These are phyloP conservation scores for Emergomyces orientalis DNA, from an alignment of 2,329 filamentous ascomycete species.

Conservation along the genomic window DNA sequence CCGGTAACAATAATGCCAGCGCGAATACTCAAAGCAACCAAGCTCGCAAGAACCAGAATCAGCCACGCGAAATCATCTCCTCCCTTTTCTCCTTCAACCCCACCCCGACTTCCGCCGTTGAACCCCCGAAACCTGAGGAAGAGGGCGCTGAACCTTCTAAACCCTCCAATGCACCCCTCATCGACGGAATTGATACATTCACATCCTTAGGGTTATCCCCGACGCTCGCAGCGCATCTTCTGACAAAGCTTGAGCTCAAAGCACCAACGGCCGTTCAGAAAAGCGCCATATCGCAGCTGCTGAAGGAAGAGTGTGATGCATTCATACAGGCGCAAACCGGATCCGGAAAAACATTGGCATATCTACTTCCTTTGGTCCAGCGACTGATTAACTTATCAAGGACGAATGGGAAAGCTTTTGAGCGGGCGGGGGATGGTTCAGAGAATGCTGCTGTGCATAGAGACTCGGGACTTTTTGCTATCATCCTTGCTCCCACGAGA, in stretches of 20 bases:
- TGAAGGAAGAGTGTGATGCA: conserved; percentile 74
- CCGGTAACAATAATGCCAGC: conserved; percentile 12
- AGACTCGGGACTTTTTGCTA: conserved; percentile 83
- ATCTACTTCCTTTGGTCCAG: conserved; percentile 84
- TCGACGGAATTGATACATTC: conserved; percentile 76
- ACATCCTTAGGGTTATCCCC: conserved; percentile 74
- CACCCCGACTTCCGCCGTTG: conserved; percentile 37
- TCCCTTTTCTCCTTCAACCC: conserved; percentile 91
- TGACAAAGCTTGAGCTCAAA: conserved; percentile 77
- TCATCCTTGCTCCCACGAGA: conserved; percentile 86
- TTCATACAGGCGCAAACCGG: conserved; percentile 97
- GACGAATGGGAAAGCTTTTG: conserved; percentile 37
- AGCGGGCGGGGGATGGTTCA: conserved; percentile 26
- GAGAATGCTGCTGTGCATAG: conserved; percentile 55
- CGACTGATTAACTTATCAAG: conserved; percentile 67
- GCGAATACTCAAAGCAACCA: conserved; percentile 4
- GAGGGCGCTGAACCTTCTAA: conserved; percentile 46
- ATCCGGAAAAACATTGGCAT: conserved; percentile 95
- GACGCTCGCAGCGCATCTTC: conserved; percentile 69
- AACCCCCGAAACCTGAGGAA: conserved; percentile 31
- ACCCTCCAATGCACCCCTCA: conserved; percentile 83
- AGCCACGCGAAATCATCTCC: conserved; percentile 63
- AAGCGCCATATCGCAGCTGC: conserved; percentile 69
- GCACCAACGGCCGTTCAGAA: conserved; percentile 93
- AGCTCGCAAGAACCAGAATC: conserved; percentile 18